phyloP scores from a whole-genome alignment of 768 basidiomycete genomes.

The Lentinula lateritia region DNA sequence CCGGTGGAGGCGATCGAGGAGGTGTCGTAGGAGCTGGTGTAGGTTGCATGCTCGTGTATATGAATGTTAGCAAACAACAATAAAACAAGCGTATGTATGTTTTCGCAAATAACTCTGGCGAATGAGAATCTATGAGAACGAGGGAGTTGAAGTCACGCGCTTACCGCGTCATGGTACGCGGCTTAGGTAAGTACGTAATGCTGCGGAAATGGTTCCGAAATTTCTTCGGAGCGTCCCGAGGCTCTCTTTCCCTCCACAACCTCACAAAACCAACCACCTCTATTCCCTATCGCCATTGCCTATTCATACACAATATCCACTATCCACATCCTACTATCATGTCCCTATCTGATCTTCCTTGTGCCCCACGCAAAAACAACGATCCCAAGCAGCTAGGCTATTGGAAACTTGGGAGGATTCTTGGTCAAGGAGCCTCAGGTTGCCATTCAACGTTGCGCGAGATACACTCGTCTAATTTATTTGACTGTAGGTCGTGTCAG shows the following conservation, averaged over 20 bases:
- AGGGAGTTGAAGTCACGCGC: neutral
- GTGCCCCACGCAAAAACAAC: conserved; percentile 21
- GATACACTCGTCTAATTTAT: neutral
- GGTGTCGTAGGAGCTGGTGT: conserved; percentile 32
- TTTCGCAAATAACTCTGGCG: too few species aligned
- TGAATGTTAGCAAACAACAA: neutral
- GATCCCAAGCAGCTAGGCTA: conserved; percentile 70
- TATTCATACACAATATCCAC: neutral
- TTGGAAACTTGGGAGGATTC: conserved; percentile 83
- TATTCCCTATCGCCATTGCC: conserved; percentile 1
- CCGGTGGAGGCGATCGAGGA: conserved; percentile 53
- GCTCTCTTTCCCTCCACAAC: neutral
- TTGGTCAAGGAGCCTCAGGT: conserved; percentile 81
- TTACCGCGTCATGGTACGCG: neutral
- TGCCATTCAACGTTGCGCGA: neutral
- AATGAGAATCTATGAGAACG: neutral
- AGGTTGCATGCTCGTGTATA: conserved; percentile 44
- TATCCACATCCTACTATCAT: conserved; percentile 16
- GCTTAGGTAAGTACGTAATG: neutral
- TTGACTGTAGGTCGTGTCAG: conserved; percentile 71
- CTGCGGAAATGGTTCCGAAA: neutral
- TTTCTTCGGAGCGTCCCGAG: neutral
- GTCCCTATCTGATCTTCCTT: conserved; percentile 15
- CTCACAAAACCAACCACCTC: neutral
- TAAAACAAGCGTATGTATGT: too few species aligned